phyloP scores from a whole-genome alignment of 345 rosid genomes.

The Garcia nutans region DNA sequence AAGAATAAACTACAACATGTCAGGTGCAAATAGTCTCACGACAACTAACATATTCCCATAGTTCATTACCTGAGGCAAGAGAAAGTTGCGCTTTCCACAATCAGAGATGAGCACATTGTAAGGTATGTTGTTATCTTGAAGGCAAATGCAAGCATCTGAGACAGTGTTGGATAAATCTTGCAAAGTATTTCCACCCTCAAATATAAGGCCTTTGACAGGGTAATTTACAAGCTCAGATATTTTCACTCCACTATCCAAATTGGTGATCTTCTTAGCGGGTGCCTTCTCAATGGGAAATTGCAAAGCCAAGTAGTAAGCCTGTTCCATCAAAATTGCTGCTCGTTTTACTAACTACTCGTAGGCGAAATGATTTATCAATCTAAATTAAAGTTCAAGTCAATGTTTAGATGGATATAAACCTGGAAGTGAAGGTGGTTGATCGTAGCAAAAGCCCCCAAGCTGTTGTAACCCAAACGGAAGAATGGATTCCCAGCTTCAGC shows the following conservation, averaged over 20 bases:
- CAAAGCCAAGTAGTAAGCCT: slow-evolving; percentile 84
- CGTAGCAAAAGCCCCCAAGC: slow-evolving; percentile 98
- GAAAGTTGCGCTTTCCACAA: slow-evolving; percentile 69
- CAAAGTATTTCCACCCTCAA: slow-evolving; percentile 70
- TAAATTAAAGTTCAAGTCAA: not conserved
- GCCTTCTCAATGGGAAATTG: slow-evolving; percentile 91
- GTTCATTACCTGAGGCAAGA: slow-evolving; percentile 79
- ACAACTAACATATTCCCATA: not conserved
- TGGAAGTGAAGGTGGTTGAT: slow-evolving; percentile 98
- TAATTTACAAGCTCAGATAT: slow-evolving; percentile 66
- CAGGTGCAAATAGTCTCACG: not conserved
- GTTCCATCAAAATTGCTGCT: slow-evolving; percentile 3
- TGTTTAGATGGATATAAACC: slow-evolving; percentile 37
- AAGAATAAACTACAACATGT: not conserved
- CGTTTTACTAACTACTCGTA: not conserved
- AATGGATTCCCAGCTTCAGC: slow-evolving; percentile 72
- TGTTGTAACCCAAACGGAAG: slow-evolving; percentile 93
- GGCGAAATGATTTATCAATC: not conserved
- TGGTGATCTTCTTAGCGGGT: slow-evolving; percentile 49
- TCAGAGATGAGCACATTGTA: slow-evolving; percentile 82
- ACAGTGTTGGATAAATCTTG: slow-evolving; percentile 54
- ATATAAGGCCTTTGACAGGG: slow-evolving; percentile 85
- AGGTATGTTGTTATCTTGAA: slow-evolving; percentile 87
- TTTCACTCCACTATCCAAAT: slow-evolving; percentile 48
- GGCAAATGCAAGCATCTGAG: slow-evolving; percentile 75